phyloP scores from a whole-genome alignment of 176 grass and related monocot species.

The Avena insularis region DNA sequence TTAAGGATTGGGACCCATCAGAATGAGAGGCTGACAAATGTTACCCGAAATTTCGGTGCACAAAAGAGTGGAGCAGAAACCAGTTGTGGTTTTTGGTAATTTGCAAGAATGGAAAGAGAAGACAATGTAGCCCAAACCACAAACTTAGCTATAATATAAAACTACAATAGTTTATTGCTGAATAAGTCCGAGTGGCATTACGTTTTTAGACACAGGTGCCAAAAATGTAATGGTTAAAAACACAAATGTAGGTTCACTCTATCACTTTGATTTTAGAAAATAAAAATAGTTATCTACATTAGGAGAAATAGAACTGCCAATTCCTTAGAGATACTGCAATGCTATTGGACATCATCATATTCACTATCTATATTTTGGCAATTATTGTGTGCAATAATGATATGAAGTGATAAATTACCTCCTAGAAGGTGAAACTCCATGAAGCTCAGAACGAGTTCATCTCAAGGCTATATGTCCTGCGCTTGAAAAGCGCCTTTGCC shows the following conservation, averaged over 20 bases:
- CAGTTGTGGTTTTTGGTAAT: not conserved
- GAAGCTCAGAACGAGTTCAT: constrained; percentile 94
- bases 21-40: not conserved
- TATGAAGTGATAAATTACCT: constrained; percentile 48
- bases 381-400: not conserved
- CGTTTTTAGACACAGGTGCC: not conserved
- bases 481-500: constrained; percentile 69
- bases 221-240: constrained; percentile 1
- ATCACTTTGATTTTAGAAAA: constrained; percentile 10
- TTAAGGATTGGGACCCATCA: not conserved
- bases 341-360: not conserved
- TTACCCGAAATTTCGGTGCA: not conserved
- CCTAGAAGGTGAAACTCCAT: not conserved
- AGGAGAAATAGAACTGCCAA: not conserved
- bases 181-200: constrained; percentile 5
- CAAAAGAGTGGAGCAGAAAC: constrained; percentile 9
- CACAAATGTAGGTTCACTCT: not conserved
- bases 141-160: not conserved
- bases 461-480: constrained; percentile 67
- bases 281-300: not conserved
- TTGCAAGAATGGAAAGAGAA: constrained; percentile 5
- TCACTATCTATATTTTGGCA: not conserved
- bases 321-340: constrained; percentile 18
- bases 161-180: not conserved
- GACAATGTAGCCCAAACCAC: not conserved